Evolutionary conservation across 2,329 filamentous ascomycete species (phyloP).

Genomic region (Diaporthe destruens): DNA sequence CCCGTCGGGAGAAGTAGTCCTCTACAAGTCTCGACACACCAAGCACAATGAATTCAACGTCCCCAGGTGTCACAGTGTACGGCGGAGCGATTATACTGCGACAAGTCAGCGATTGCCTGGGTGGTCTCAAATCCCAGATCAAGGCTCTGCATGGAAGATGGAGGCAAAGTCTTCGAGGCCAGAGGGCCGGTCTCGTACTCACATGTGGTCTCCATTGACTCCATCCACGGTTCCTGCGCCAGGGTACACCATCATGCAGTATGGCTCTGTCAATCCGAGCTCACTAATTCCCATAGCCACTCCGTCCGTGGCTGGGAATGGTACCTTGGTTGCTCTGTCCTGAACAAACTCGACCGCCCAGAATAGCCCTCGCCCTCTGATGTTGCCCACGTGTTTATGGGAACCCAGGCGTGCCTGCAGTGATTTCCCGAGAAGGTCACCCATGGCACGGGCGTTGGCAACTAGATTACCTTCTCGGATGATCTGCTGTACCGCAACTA

Average conservation of each 20-base stretch:
- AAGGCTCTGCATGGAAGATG: background rate
- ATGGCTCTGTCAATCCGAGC: conserved; percentile 48
- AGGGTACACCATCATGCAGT: conserved; percentile 68
- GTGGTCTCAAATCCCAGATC: background rate
- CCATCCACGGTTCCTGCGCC: conserved; percentile 72
- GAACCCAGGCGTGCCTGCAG: conserved; percentile 49
- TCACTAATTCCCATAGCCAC: conserved; percentile 52
- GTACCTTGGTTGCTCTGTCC: conserved; percentile 50
- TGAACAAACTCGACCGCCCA: conserved; percentile 59
- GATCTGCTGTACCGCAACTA: conserved; percentile 56
- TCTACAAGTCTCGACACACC: conserved; percentile 63
- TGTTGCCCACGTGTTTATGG: conserved; percentile 57
- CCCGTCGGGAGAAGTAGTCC: conserved; percentile 56
- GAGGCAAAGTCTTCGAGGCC: background rate
- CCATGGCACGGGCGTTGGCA: conserved; percentile 51
- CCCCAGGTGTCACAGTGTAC: conserved; percentile 70
- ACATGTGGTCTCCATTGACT: conserved; percentile 73
- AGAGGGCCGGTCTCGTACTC: background rate
- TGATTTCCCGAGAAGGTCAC: conserved; percentile 47
- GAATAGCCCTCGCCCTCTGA: conserved; percentile 59
- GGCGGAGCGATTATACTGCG: conserved; percentile 71
- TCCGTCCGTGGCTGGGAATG: conserved; percentile 51
- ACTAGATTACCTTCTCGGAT: conserved; percentile 53
- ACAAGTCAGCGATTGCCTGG: background rate
- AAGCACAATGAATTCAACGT: conserved; percentile 68